Conservation (phyloP, 2,329 filamentous ascomycete species). For the Exophiala oligosperma region DNA sequence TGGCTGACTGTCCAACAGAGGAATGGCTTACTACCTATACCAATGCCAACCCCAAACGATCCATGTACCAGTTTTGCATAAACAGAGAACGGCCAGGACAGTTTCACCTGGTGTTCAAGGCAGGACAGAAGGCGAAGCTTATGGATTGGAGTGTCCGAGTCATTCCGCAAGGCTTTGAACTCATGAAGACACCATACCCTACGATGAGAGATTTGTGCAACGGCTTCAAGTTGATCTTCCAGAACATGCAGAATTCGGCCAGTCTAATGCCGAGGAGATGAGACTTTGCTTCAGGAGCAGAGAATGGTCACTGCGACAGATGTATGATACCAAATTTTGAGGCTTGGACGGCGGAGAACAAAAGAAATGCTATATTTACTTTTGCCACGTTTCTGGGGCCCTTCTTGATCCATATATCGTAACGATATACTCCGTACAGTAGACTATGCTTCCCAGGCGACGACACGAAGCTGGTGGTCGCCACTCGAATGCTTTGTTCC, state of each 20-base stretch:
- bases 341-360: no score
- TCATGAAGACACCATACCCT: slow-evolving; percentile 84
- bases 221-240: slow-evolving; percentile 87
- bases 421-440: no score
- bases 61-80: slow-evolving; percentile 93
- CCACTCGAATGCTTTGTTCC: no score
- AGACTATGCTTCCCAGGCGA: no score
- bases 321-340: not conserved
- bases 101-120: slow-evolving; percentile 96
- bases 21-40: slow-evolving; percentile 96
- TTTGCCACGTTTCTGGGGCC: no score
- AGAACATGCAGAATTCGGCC: slow-evolving; percentile 52
- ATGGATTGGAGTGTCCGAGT: slow-evolving; percentile 84
- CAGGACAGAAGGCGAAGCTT: slow-evolving; percentile 70
- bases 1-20: slow-evolving; percentile 55
- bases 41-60: slow-evolving; percentile 90
- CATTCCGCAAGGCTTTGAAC: slow-evolving; percentile 88
- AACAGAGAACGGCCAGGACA: slow-evolving; percentile 90
- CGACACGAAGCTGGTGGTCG: no score
- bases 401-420: no score
- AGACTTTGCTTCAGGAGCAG: not conserved
- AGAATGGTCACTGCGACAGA: not conserved
- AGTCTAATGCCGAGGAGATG: no score
- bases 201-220: slow-evolving; percentile 96
- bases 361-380: no score